phyloP scores from a whole-genome alignment of 352 stramenopile species.

The Albugo laibachii region DNA sequence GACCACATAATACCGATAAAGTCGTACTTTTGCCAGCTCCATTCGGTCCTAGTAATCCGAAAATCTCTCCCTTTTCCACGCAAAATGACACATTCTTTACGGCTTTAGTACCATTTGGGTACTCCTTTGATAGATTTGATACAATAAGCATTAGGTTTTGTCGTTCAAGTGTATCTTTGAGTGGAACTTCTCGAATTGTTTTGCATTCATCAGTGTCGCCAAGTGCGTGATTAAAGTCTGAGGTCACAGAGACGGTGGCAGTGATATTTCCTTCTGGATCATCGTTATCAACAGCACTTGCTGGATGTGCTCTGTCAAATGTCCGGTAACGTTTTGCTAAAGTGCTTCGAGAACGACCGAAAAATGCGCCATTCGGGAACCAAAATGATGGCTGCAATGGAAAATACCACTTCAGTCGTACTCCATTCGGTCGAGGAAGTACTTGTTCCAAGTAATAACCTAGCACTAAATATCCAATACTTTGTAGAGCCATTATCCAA shows the following conservation, averaged over 20 bases:
- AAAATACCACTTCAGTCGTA: constrained; percentile 87
- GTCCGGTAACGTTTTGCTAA: constrained; percentile 1
- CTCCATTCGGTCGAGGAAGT: constrained; percentile 80
- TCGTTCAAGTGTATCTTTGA: constrained; percentile 30
- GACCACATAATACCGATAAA: constrained; percentile 89
- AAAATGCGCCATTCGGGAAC: constrained; percentile 10
- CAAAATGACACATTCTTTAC: constrained; percentile 72
- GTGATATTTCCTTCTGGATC: constrained; percentile 5
- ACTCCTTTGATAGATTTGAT: constrained; percentile 33
- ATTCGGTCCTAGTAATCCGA: constrained; percentile 86
- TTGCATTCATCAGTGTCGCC: constrained; percentile 14
- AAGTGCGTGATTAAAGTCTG: neutral
- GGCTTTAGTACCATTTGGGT: constrained; percentile 55
- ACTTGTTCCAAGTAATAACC: constrained; percentile 89
- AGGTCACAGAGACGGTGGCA: neutral
- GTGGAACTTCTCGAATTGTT: constrained; percentile 38
- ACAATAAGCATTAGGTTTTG: constrained; percentile 41
- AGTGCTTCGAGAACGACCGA: neutral
- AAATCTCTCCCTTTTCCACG: constrained; percentile 83
- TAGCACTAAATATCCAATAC: constrained; percentile 71
- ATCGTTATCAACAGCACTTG: constrained; percentile 4
- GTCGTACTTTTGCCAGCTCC: constrained; percentile 92
- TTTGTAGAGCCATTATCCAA: constrained; percentile 61
- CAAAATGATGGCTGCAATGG: constrained; percentile 73
- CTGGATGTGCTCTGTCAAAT: constrained; percentile 1